Conservation (phyloP, 1,284 basidiomycete genomes). For the Porodaedalea pini region DNA sequence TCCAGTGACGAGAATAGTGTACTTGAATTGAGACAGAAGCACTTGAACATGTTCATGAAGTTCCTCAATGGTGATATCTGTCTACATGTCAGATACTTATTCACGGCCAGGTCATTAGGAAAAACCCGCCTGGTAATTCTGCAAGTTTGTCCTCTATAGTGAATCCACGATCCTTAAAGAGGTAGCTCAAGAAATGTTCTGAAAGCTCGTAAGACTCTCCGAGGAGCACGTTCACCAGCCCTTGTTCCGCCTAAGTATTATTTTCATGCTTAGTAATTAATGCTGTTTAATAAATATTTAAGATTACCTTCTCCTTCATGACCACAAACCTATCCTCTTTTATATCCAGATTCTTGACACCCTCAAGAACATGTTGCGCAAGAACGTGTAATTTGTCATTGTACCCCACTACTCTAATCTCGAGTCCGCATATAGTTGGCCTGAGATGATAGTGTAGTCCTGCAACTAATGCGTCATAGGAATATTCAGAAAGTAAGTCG, state of each 20-base stretch:
- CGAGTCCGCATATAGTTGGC: slow-evolving; percentile 65
- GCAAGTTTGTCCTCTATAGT: slow-evolving; percentile 76
- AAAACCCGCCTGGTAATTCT: slow-evolving; percentile 61
- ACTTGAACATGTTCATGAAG: slow-evolving; percentile 64
- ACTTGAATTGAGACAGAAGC: slow-evolving; percentile 65
- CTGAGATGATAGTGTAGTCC: slow-evolving; percentile 79
- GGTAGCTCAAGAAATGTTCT: slow-evolving; percentile 73
- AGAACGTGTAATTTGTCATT: slow-evolving; percentile 90
- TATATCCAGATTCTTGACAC: slow-evolving; percentile 66
- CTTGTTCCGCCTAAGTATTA: slow-evolving; percentile 52
- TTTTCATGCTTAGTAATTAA: background rate
- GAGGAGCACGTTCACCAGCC: slow-evolving; percentile 85
- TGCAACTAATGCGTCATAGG: slow-evolving; percentile 91
- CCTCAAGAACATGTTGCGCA: slow-evolving; percentile 56
- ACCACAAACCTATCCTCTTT: slow-evolving; percentile 74
- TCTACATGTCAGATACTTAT: background rate
- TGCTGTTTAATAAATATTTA: background rate
- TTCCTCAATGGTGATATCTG: slow-evolving; percentile 71
- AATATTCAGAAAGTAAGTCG: slow-evolving; percentile 86
- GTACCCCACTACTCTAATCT: slow-evolving; percentile 78
- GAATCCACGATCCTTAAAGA: slow-evolving; percentile 73
- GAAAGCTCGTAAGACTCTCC: slow-evolving; percentile 82
- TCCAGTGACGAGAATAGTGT: slow-evolving; percentile 69
- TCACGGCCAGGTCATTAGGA: slow-evolving; percentile 4
- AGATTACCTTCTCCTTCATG: slow-evolving; percentile 76